Evolutionary conservation across 164 flowering plant genomes (phyloP), one percentile per base, ranked within the genome.

Genomic region (Stephania yunnanensis): DNA sequence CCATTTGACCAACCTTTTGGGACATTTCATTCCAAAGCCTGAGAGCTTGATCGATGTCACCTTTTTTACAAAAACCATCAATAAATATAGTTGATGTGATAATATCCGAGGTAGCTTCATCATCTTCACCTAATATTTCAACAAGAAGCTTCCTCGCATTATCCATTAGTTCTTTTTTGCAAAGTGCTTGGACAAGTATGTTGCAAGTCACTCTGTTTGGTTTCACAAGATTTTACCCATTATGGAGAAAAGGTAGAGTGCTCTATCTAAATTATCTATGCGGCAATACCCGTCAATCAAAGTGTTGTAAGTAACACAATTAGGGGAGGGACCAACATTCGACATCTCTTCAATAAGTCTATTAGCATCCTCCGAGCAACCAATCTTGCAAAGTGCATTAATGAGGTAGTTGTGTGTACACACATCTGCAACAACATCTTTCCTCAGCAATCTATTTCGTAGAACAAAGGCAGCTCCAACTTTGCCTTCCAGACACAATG

Each of bases 81-180:
- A 92, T 88, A 61, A 92, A 83, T 82, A 86, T 90, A n/a, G 97
- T 92, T 58, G 88, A 85, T 20, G 88, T 85, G 53, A 91, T 79
- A 69, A 88, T 55, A 79, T 88, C 79, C 10, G 85, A 73, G 76
- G 74, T 77, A 42, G 70, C 81, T 25, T 80, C 84, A 80, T 53
- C 68, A 55, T 81, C 74, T 58, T 86, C 88, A 73, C 69, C 82
- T 74, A 89, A 73, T 65, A 89, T 82, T 70, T 87, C 81, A 46
- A 29, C 79, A 63, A 91, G 86, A 80, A 89, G 86, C 77, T 86
- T 85, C 73, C 20, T 85, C 19, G 91, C 89, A 58, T 83, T 77
- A 46, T 80, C 84, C 83, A 85, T 6, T 52, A 86, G 83, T 70
- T 92, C 95, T 73, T 75, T 83, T 78, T 86, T 84, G 82, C 95